A percentile compares a stretch with the other conserved stretches of the same genome.
These are phyloP conservation scores for Trichophyton rubrum DNA, from an alignment of 2,329 filamentous ascomycete genomes.

Conservation along the genomic window DNA sequence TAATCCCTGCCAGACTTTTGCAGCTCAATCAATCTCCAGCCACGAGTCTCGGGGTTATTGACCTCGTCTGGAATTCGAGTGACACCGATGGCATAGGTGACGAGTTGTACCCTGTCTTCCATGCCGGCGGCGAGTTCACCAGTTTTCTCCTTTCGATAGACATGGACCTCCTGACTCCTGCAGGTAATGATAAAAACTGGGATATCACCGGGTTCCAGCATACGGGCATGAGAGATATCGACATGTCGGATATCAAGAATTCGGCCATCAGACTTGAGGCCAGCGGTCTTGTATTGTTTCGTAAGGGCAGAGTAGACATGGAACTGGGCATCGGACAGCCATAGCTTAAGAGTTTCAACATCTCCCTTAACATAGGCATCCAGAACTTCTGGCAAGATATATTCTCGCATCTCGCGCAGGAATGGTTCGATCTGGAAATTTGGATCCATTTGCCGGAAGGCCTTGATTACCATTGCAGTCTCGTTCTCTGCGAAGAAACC, in stretches of 20 bases:
- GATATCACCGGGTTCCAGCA: conserved; percentile 39
- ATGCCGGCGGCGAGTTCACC: conserved; percentile 85
- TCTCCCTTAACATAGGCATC: conserved; percentile 98
- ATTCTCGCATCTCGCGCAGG: conserved; percentile 88
- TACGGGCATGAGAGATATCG: conserved; percentile 48
- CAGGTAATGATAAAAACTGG: conserved; percentile 97
- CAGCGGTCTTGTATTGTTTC: conserved; percentile 87
- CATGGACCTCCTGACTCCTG: conserved; percentile 92
- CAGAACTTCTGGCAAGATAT: conserved; percentile 91
- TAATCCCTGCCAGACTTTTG: conserved; percentile 96
- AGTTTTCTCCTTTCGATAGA: conserved; percentile 86
- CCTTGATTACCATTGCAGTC: conserved; percentile 94
- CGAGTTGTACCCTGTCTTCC: conserved; percentile 97
- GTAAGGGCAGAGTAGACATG: conserved; percentile 94
- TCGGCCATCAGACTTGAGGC: conserved; percentile 84
- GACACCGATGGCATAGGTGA: conserved; percentile 95
- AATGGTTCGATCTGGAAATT: conserved; percentile 91
- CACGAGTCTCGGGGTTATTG: conserved; percentile 88
- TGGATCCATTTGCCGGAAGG: conserved; percentile 91
- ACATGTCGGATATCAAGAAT: conserved; percentile 93
- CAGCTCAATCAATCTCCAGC: conserved; percentile 95
- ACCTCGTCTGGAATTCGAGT: conserved; percentile 91
- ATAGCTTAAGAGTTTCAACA: conserved; percentile 75
- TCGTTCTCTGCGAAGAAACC: conserved; percentile 99
- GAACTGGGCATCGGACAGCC: conserved; percentile 93